Evolutionary conservation across 306 rosid species (phyloP).

Genomic region (Rubus idaeus): DNA sequence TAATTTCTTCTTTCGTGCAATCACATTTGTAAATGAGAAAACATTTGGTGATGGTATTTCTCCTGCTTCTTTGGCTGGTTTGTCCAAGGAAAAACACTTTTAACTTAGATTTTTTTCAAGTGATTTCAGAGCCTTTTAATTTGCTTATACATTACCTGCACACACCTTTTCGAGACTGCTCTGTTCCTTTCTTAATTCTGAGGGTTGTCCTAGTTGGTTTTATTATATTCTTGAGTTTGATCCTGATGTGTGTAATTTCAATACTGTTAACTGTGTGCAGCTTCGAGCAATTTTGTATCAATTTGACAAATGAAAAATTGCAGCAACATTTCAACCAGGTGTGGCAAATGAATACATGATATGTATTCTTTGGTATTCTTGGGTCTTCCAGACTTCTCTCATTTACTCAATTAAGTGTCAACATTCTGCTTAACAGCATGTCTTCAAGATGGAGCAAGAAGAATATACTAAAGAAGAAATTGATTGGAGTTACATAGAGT

Average conservation of each 20-base stretch:
- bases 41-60: not conserved
- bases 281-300: constrained; percentile 97
- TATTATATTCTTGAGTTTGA: constrained; percentile 1
- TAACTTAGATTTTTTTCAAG: not conserved
- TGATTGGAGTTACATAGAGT: constrained; percentile 95
- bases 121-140: constrained; percentile 3
- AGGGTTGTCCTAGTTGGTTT: constrained; percentile 7
- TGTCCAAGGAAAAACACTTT: not conserved
- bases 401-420: constrained; percentile 19
- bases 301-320: constrained; percentile 95
- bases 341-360: constrained; percentile 23
- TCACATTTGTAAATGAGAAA: not conserved
- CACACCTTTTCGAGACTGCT: not conserved
- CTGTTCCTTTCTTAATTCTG: constrained; percentile 8
- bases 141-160: not conserved
- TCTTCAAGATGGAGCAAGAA: constrained; percentile 99
- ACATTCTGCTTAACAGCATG: constrained; percentile 62
- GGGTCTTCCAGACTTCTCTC: constrained; percentile 14
- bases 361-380: constrained; percentile 23
- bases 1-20: not conserved
- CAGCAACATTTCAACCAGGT: constrained; percentile 99
- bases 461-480: constrained; percentile 94
- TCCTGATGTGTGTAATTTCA: constrained; percentile 9
- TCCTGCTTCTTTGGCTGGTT: not conserved
- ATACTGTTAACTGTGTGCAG: constrained; percentile 47